These are phyloP conservation scores for Pleurotus tuoliensis DNA, from an alignment of 768 basidiomycete species.

Conservation along the genomic window DNA sequence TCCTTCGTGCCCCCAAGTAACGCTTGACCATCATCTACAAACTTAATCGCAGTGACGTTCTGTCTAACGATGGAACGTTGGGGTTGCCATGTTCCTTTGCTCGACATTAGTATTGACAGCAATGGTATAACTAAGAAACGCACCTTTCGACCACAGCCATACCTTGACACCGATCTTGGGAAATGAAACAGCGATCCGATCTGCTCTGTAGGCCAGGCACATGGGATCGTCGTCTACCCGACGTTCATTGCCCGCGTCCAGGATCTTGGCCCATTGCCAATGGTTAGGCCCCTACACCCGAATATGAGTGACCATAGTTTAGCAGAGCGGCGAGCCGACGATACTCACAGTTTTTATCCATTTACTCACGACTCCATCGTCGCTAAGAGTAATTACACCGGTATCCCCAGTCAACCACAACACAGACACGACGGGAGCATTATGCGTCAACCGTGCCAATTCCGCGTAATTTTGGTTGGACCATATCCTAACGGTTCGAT, in stretches of 20 bases:
- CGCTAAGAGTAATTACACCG: constrained; percentile 53
- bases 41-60: constrained; percentile 61
- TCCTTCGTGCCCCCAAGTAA: constrained; percentile 68
- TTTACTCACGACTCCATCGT: constrained; percentile 53
- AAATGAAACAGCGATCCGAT: constrained; percentile 60
- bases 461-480: constrained; percentile 43
- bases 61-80: constrained; percentile 63
- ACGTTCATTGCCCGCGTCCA: constrained; percentile 42
- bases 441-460: constrained; percentile 53
- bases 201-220: constrained; percentile 52
- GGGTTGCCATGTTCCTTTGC: constrained; percentile 55
- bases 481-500: constrained; percentile 65
- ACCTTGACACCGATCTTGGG: constrained; percentile 57
- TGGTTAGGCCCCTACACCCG: constrained; percentile 37
- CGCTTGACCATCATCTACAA: constrained; percentile 59
- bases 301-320: neutral
- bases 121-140: neutral
- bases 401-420: constrained; percentile 59
- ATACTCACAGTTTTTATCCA: constrained; percentile 54
- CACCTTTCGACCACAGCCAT: constrained; percentile 62
- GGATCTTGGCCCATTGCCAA: constrained; percentile 56
- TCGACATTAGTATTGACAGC: neutral
- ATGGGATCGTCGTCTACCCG: constrained; percentile 32
- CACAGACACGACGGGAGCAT: constrained; percentile 41
- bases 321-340: neutral